Base-by-base conservation (phyloP, 1,284 basidiomycete species). In the Ustilago esculenta region DNA sequence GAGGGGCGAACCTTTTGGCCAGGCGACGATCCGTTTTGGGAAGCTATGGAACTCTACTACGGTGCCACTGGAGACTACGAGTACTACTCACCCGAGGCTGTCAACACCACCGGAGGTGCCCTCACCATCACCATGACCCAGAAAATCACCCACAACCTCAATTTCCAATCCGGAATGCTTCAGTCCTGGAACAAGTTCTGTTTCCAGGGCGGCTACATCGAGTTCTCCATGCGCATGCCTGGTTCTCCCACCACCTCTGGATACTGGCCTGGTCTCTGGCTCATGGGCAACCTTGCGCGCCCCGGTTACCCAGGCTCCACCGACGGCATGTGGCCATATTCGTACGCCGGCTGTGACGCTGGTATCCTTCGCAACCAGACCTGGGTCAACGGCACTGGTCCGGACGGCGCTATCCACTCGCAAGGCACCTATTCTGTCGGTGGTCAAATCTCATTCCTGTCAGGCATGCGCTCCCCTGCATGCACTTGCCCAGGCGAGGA, bases 201-300 rank as follows among this genome's bases (percentile, higher is more conserved):
- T 64, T 81, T 81, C 61, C 78, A 80, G 37, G 80, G 80, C 21
- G 80, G 80, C 0, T 81, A 81, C 55, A 68, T 81, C 21, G 77
- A 81, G 40, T 75, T 76, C 36, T 49, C 60, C 10, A 71, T 72
- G 44, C 51, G 73, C 17, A 67, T 80, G 42, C 80, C 80, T 1
- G 77, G 72, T 6, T 27, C 34, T 0, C 67, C 68, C 6, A 67
- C 72, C 11, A 81, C 77, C 1, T 77, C 77, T 46, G 85, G 85
- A 11, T 85, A 83, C 77, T 86, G 85, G 85, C 85, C 85, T 11
- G 80, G 69, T 41, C 61, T 75, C 17, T 81, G 78, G 79, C 42
- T 71, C 24, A 76, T 81, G 77, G 74, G 72, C 40, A 82, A 81
- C 42, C 52, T 82, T 8, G 78, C 65, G 0, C 70, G 80, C 17